Conservation (phyloP, 495 filamentous ascomycete genomes). For the Daldinia loculata region DNA sequence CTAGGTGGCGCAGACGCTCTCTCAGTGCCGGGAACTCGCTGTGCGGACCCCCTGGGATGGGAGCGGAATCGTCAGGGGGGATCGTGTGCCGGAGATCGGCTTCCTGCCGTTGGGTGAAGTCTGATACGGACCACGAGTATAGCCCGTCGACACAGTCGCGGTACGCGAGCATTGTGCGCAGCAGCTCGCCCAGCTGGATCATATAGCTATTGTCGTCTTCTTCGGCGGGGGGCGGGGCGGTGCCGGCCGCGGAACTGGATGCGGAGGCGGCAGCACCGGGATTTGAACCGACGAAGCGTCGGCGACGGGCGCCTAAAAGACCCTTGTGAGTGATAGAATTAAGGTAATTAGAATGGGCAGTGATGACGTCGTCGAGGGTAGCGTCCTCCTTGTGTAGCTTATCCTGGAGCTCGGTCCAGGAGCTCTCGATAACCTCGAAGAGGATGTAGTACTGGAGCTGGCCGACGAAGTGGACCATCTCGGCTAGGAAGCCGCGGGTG, state of each 20-base stretch:
- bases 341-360: constrained; percentile 89
- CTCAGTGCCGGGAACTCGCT: constrained; percentile 78
- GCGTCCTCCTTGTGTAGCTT: constrained; percentile 81
- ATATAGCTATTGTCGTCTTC: constrained; percentile 85
- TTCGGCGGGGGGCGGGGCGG: constrained; percentile 47
- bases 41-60: constrained; percentile 44
- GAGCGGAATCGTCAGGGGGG: constrained; percentile 62
- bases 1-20: constrained; percentile 72
- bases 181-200: constrained; percentile 86
- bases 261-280: constrained; percentile 51
- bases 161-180: constrained; percentile 94
- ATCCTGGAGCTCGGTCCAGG: constrained; percentile 86
- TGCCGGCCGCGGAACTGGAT: constrained; percentile 41
- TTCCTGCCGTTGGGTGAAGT: constrained; percentile 92
- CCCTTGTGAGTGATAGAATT: constrained; percentile 96
- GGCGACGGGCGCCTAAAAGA: constrained; percentile 74
- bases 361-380: constrained; percentile 94
- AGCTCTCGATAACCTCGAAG: constrained; percentile 96
- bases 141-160: constrained; percentile 93
- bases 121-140: constrained; percentile 90
- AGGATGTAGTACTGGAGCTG: constrained; percentile 99
- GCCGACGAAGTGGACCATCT: constrained; percentile 98
- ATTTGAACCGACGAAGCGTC: constrained; percentile 35
- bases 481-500: constrained; percentile 85
- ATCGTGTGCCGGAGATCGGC: constrained; percentile 72